Percentiles rank a stretch among this genome's conserved stretches.
Evolutionary conservation across 2,329 filamentous ascomycete species (phyloP).

Genomic region (Aspergillus clavatus): DNA sequence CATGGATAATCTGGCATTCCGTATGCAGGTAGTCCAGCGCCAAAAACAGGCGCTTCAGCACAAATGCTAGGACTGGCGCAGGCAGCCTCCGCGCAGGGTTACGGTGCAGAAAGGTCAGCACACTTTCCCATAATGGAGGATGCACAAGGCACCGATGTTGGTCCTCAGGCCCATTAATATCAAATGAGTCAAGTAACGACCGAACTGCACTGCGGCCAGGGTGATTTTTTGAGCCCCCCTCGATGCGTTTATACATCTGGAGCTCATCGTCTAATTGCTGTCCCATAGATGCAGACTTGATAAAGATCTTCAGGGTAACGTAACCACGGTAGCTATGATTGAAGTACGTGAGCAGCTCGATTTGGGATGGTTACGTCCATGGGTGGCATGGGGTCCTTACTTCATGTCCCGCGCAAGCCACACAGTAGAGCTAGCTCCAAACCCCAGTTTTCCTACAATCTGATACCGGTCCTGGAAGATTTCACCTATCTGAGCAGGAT

Average conservation of each 20-base stretch:
- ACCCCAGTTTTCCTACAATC: constrained; percentile 35
- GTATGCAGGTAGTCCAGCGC: constrained; percentile 46
- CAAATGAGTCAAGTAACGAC: constrained; percentile 31
- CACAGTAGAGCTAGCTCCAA: constrained; percentile 31
- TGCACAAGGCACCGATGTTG: constrained; percentile 36
- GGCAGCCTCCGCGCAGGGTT: constrained; percentile 39
- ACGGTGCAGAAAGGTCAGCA: constrained; percentile 36
- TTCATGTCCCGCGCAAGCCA: constrained; percentile 36
- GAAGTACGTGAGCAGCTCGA: background rate
- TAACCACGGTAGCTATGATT: constrained; percentile 21
- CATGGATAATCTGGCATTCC: constrained; percentile 45
- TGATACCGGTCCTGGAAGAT: constrained; percentile 28
- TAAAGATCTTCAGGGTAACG: constrained; percentile 30
- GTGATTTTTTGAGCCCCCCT: constrained; percentile 19
- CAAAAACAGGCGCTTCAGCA: constrained; percentile 40
- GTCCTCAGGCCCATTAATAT: constrained; percentile 26
- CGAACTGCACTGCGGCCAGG: constrained; percentile 29
- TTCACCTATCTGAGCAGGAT: constrained; percentile 30
- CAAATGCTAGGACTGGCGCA: constrained; percentile 28
- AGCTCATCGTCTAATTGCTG: constrained; percentile 36
- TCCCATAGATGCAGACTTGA: constrained; percentile 25
- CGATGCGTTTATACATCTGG: constrained; percentile 42
- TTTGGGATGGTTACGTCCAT: background rate
- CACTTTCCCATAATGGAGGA: constrained; percentile 43
- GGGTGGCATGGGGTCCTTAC: constrained; percentile 15